Conservation (phyloP, 2,329 filamentous ascomycete genomes). For the Cladophialophora psammophila region DNA sequence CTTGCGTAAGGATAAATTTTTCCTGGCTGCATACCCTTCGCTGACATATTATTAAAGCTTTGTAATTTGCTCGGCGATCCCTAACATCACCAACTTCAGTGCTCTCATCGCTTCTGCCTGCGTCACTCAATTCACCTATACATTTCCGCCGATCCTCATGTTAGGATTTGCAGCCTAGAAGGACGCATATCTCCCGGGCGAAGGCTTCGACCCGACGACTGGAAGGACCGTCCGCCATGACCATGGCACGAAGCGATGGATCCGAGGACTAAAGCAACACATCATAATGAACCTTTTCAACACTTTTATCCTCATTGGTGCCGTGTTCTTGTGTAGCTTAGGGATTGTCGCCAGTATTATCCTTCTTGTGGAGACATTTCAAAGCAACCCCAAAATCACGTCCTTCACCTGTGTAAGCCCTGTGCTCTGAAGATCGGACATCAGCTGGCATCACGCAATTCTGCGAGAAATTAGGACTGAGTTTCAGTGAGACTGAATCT, state of each 20-base stretch:
- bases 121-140: conserved; percentile 60
- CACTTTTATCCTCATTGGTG: neutral
- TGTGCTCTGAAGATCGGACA: neutral
- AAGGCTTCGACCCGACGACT: conserved; percentile 54
- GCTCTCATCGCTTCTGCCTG: conserved; percentile 56
- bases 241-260: conserved; percentile 49
- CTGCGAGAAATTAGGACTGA: too few species aligned
- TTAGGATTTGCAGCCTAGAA: conserved; percentile 56
- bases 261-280: conserved; percentile 49
- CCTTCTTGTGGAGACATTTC: neutral
- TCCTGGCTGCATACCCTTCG: too few species aligned
- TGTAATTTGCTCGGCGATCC: conserved; percentile 62
- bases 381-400: neutral
- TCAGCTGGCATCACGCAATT: too few species aligned
- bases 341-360: neutral
- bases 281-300: conserved; percentile 43
- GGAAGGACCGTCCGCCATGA: conserved; percentile 48
- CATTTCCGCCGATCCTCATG: conserved; percentile 61
- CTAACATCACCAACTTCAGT: conserved; percentile 58
- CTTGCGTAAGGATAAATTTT: conserved; percentile 54
- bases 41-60: neutral
- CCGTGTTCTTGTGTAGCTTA: neutral
- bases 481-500: too few species aligned
- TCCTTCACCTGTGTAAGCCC: neutral
- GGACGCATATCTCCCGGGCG: conserved; percentile 53